Conservation (phyloP, 345 rosid genomes). For the Euphorbia pulcherrima region DNA sequence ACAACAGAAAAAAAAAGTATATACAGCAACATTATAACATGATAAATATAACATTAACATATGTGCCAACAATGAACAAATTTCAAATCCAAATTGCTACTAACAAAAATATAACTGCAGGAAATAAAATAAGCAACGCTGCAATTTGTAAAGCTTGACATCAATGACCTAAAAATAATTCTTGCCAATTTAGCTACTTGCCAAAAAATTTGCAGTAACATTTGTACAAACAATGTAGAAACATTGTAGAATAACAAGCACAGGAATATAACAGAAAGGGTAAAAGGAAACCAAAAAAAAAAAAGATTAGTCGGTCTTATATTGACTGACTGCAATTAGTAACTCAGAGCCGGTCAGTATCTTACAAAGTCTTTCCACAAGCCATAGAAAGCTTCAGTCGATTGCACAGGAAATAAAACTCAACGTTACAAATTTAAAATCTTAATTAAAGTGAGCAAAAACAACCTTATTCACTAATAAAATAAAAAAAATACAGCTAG, state of each 20-base stretch:
- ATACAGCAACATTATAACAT: neutral
- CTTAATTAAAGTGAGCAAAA: neutral
- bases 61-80: neutral
- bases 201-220: neutral
- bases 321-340: neutral
- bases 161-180: neutral
- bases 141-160: neutral
- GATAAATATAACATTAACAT: neutral
- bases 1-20: neutral
- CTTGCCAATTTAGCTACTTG: neutral
- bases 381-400: neutral
- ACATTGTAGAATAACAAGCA: too few relatives aligned
- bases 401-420: neutral
- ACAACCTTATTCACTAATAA: neutral
- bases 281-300: neutral
- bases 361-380: neutral
- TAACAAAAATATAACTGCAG: neutral
- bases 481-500: neutral
- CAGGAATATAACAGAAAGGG: neutral
- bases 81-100: neutral
- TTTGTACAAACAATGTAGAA: neutral
- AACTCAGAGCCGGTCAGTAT: neutral
- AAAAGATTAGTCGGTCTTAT: neutral
- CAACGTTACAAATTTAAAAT: neutral
- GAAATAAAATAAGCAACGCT: neutral